phyloP scores from a whole-genome alignment of 2,329 filamentous ascomycete species.

The Aspergillus nomiae region DNA sequence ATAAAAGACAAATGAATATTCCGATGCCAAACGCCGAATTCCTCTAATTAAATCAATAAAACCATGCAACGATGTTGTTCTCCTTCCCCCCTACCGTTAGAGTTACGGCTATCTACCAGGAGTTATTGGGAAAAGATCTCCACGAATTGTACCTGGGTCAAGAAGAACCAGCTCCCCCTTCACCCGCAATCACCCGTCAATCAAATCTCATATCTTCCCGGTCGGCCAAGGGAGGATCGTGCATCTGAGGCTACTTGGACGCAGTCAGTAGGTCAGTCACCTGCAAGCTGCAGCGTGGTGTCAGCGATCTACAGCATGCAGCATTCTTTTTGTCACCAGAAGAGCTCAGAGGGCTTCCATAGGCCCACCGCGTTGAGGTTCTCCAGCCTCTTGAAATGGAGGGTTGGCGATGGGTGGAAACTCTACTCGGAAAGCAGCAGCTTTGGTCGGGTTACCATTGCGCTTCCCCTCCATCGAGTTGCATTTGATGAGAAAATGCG shows the following conservation, averaged over 20 bases:
- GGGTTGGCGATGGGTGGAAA: background rate
- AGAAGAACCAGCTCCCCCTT: background rate
- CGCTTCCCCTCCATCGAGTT: conserved; percentile 7
- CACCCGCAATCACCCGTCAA: conserved; percentile 5
- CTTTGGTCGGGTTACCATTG: conserved; percentile 3
- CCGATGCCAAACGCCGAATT: background rate
- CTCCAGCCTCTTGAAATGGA: background rate
- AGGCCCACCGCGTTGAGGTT: background rate
- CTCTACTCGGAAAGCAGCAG: conserved; percentile 1
- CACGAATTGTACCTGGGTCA: conserved; percentile 3
- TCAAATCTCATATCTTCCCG: conserved; percentile 6
- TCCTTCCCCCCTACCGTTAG: conserved; percentile 1
- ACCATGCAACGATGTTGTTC: background rate
- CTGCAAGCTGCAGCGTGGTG: conserved; percentile 16
- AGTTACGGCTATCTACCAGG: background rate
- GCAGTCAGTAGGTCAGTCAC: conserved; percentile 19
- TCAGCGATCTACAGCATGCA: conserved; percentile 18
- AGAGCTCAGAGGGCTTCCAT: conserved; percentile 12
- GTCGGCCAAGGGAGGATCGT: conserved; percentile 14
- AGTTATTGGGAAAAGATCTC: conserved; percentile 13
- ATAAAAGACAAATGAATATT: background rate
- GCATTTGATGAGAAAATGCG: conserved; percentile 9
- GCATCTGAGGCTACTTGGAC: conserved; percentile 15
- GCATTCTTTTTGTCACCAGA: conserved; percentile 10
- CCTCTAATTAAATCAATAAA: no score